phyloP scores from a whole-genome alignment of 768 basidiomycete genomes.

The Cystobasidium ongulense region DNA sequence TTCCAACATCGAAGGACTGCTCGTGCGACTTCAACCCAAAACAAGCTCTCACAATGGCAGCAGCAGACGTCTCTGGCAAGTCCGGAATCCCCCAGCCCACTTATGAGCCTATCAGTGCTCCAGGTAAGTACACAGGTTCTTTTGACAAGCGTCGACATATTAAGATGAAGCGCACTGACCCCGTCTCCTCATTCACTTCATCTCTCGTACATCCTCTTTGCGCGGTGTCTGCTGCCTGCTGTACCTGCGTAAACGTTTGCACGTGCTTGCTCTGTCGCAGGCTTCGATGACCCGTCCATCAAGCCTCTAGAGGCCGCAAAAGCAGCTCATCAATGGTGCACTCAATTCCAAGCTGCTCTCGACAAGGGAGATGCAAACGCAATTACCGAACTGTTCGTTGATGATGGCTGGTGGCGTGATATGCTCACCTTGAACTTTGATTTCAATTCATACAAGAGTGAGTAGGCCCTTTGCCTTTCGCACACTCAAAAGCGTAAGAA shows the following conservation, averaged over 20 bases:
- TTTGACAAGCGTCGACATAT: too few relatives aligned
- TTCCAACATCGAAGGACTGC: background rate
- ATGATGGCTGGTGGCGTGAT: conserved; percentile 40
- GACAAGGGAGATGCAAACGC: conserved; percentile 29
- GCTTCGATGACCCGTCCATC: conserved; percentile 29
- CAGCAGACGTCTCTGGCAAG: conserved; percentile 29
- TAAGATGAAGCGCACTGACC: too few relatives aligned
- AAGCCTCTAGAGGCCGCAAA: conserved; percentile 32
- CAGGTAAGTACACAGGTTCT: background rate
- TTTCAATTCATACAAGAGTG: conserved; percentile 35
- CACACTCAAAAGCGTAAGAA: background rate
- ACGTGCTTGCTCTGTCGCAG: conserved; percentile 2
- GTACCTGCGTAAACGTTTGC: background rate
- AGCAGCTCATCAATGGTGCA: conserved; percentile 23
- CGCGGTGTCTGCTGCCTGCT: too few relatives aligned
- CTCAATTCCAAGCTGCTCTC: conserved; percentile 30
- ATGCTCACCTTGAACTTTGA: conserved; percentile 38
- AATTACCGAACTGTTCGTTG: conserved; percentile 36
- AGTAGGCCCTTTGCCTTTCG: background rate
- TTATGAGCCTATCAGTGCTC: conserved; percentile 29
- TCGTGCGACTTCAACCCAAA: too few relatives aligned
- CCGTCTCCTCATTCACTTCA: background rate
- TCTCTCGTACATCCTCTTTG: too few relatives aligned
- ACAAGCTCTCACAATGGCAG: conserved; percentile 15
- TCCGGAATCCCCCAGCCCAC: conserved; percentile 18